A percentile compares a stretch with the other conserved stretches of the same genome.
These are phyloP conservation scores for Lagenaria siceraria DNA, from an alignment of 306 rosid species.

Conservation along the genomic window DNA sequence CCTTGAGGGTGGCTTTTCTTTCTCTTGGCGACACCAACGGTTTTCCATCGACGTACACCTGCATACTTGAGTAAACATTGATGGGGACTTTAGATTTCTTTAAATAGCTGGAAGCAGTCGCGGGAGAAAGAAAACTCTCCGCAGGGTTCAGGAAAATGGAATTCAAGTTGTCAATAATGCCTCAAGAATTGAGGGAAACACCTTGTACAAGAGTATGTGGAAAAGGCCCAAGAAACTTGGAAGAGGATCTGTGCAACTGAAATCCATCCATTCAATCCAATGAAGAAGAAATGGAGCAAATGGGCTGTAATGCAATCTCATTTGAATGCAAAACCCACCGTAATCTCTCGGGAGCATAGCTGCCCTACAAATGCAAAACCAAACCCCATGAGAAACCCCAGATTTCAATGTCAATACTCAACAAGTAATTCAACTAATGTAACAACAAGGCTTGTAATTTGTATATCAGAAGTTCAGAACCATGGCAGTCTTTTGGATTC, in stretches of 20 bases:
- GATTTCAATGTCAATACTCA: neutral
- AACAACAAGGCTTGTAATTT: neutral
- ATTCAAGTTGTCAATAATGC: neutral
- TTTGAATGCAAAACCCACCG: conserved; percentile 43
- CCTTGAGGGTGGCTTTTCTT: conserved; percentile 49
- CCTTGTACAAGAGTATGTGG: conserved; percentile 49
- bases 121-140: neutral
- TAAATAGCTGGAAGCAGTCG: neutral
- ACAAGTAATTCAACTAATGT: neutral
- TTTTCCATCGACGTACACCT: conserved; percentile 56
- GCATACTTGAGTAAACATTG: conserved; percentile 8
- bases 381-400: neutral
- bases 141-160: neutral
- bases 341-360: conserved; percentile 42
- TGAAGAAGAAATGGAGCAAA: conserved; percentile 51
- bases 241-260: conserved; percentile 45
- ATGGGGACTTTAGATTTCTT: neutral
- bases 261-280: conserved; percentile 70
- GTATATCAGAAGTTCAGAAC: neutral
- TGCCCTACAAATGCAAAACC: conserved; percentile 39
- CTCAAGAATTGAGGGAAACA: conserved; percentile 8
- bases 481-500: neutral
- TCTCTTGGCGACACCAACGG: conserved; percentile 50
- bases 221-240: conserved; percentile 57
- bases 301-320: conserved; percentile 65